These are phyloP conservation scores for Ceratocystis variospora DNA, from an alignment of 2,329 filamentous ascomycete species.

Conservation along the genomic window DNA sequence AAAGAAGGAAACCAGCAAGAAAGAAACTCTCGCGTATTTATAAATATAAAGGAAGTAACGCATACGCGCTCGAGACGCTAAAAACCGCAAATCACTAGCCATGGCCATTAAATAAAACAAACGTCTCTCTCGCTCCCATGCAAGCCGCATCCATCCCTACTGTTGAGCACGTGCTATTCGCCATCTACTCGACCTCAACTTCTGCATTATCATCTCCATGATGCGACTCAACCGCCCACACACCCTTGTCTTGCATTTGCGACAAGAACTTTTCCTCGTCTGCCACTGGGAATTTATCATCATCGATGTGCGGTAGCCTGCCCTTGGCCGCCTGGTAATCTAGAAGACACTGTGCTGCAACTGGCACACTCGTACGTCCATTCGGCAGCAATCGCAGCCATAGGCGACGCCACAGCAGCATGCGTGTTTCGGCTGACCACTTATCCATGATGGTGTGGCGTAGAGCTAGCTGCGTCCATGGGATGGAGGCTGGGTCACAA, in stretches of 20 bases:
- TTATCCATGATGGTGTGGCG: constrained; percentile 1
- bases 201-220: constrained; percentile 5
- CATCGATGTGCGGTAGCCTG: constrained; percentile 10
- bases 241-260: constrained; percentile 9
- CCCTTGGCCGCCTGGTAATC: constrained; percentile 16
- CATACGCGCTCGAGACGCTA: neutral
- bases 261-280: constrained; percentile 17
- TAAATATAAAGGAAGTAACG: neutral
- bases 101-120: neutral
- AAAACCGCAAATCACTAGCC: neutral
- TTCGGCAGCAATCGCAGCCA: constrained; percentile 8
- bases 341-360: constrained; percentile 12
- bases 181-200: neutral
- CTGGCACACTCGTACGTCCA: constrained; percentile 11
- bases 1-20: neutral
- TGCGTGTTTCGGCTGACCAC: constrained; percentile 12
- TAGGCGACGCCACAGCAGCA: constrained; percentile 14
- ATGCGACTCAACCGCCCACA: constrained; percentile 15
- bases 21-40: neutral
- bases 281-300: constrained; percentile 6
- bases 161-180: neutral
- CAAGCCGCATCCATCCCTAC: neutral
- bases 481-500: constrained; percentile 7
- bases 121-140: neutral
- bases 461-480: constrained; percentile 10